These are phyloP conservation scores for Fraxinus floribunda DNA, from an alignment of 305 asterid species.

Conservation along the genomic window DNA sequence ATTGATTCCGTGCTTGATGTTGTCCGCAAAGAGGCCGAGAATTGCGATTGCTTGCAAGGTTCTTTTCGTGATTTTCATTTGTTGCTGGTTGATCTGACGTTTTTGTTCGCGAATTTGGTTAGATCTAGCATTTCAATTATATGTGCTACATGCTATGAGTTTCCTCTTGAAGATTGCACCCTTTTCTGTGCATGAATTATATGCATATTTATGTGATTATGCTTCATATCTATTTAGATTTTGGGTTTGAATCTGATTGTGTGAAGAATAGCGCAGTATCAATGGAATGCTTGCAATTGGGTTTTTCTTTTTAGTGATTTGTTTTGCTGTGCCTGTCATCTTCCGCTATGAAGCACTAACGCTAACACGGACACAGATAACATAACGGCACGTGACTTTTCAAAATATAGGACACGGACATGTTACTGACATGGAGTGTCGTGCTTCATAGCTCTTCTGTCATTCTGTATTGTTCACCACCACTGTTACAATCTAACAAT, in stretches of 20 bases:
- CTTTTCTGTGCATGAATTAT: background rate
- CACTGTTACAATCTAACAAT: background rate
- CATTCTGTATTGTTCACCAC: background rate
- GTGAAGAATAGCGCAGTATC: background rate
- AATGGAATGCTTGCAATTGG: background rate
- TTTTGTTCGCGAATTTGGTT: background rate
- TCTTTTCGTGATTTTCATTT: background rate
- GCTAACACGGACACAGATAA: background rate
- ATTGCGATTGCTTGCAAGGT: slow-evolving; percentile 62
- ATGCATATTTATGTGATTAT: background rate
- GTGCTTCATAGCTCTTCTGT: background rate
- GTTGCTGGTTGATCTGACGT: background rate
- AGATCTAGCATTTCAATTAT: background rate
- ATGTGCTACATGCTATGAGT: background rate
- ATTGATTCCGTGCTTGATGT: slow-evolving; percentile 59
- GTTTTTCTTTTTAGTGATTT: background rate
- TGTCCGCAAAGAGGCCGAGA: slow-evolving; percentile 59
- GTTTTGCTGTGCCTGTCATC: background rate
- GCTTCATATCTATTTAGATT: background rate
- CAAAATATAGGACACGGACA: background rate
- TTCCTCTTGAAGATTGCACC: background rate
- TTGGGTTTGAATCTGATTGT: background rate
- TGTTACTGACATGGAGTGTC: background rate
- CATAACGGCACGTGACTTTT: background rate
- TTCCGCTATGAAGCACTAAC: background rate